Conservation (phyloP, 768 basidiomycete genomes). For the Lyophyllum shimeji region DNA sequence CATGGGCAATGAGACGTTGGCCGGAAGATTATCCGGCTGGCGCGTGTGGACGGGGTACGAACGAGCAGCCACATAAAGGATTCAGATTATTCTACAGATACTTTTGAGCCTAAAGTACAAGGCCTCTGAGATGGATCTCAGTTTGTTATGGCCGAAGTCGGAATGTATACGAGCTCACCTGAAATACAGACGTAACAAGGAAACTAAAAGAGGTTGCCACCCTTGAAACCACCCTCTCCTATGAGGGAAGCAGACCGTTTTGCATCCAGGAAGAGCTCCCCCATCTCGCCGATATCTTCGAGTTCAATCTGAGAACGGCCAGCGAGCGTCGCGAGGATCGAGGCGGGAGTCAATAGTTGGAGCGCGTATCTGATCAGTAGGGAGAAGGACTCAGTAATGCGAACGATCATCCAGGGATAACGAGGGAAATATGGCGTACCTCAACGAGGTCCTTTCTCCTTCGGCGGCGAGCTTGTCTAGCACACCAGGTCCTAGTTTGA, state of each 20-base stretch:
- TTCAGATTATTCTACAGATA: background rate
- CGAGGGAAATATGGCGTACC: conserved; percentile 44
- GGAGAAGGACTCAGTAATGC: background rate
- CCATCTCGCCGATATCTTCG: conserved; percentile 93
- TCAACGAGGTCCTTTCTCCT: conserved; percentile 78
- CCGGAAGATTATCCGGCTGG: background rate
- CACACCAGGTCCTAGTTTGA: conserved; percentile 73
- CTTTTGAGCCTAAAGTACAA: background rate
- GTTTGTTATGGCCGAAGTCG: background rate
- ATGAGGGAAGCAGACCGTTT: conserved; percentile 72
- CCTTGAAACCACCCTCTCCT: conserved; percentile 21
- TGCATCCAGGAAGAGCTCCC: conserved; percentile 92
- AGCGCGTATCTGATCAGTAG: conserved; percentile 73
- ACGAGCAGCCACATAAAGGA: background rate
- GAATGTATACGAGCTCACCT: background rate
- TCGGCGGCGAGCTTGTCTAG: conserved; percentile 79
- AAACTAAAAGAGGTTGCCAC: too few species aligned
- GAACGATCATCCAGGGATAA: background rate
- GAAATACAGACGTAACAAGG: background rate
- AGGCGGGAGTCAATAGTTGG: conserved; percentile 88
- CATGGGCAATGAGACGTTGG: background rate
- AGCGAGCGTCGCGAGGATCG: conserved; percentile 75
- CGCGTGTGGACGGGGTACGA: background rate
- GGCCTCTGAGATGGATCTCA: background rate
- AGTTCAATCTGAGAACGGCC: conserved; percentile 33